Evolutionary conservation across 345 rosid species (phyloP).

Genomic region (Excoecaria agallocha): DNA sequence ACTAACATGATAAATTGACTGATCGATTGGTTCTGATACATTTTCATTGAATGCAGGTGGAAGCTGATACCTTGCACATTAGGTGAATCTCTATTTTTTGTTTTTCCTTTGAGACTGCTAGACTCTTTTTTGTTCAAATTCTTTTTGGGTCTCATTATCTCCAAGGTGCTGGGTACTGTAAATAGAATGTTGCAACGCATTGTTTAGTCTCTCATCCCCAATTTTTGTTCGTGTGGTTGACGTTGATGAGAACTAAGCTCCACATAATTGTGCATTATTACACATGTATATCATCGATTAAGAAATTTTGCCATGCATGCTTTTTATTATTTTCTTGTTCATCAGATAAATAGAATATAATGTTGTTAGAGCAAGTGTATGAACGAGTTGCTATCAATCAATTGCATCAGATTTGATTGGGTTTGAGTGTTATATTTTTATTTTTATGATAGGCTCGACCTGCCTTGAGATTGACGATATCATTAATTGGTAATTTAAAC

Average conservation of each 20-base stretch:
- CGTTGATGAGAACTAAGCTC: conserved; percentile 19
- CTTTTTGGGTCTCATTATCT: conserved; percentile 8
- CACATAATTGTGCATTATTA: conserved; percentile 14
- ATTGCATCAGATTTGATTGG: too few species aligned
- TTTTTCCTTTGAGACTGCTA: not conserved
- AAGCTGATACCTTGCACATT: conserved; percentile 23
- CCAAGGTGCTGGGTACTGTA: conserved; percentile 26
- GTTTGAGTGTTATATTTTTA: too few species aligned
- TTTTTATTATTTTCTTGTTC: not conserved
- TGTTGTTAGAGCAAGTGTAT: too few species aligned
- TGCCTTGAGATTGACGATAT: too few species aligned
- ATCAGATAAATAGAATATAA: too few species aligned
- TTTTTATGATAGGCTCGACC: too few species aligned
- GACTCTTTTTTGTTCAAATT: not conserved
- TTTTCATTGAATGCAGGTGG: conserved; percentile 36
- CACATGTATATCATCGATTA: conserved; percentile 14
- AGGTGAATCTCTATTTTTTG: conserved; percentile 4
- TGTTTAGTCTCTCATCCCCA: conserved; percentile 18
- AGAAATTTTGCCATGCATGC: conserved; percentile 5
- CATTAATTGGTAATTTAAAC: too few species aligned
- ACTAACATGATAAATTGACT: not conserved
- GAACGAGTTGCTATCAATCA: too few species aligned
- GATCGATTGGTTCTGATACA: not conserved
- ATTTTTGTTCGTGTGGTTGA: conserved; percentile 11
- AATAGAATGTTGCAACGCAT: conserved; percentile 16